Evolutionary conservation across 2,329 filamentous ascomycete species (phyloP).

Genomic region (Pestalotiopsis sp.): DNA sequence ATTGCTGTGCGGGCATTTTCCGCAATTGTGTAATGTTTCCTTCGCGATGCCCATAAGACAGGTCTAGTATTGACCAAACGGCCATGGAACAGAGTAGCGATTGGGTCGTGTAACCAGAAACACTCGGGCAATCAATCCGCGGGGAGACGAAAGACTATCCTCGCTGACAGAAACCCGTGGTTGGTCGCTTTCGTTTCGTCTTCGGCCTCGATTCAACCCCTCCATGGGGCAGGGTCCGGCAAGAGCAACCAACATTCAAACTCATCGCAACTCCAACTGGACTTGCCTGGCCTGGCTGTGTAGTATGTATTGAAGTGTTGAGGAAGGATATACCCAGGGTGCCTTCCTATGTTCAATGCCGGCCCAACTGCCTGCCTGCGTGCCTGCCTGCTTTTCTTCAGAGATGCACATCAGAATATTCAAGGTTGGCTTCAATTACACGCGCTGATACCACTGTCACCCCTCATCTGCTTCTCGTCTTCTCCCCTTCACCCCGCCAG

Average conservation of each 20-base stretch:
- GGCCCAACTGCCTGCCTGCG: too few species aligned
- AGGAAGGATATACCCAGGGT: too few species aligned
- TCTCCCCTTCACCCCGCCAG: background rate
- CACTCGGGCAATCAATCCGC: background rate
- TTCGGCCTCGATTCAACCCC: background rate
- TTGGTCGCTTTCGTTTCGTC: background rate
- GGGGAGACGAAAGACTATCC: background rate
- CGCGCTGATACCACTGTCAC: background rate
- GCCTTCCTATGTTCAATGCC: too few species aligned
- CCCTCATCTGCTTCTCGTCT: conserved; percentile 1
- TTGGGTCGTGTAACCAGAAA: conserved; percentile 4
- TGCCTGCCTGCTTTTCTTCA: too few species aligned
- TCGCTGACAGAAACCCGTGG: background rate
- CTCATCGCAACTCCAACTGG: too few species aligned
- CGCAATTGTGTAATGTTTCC: conserved; percentile 1
- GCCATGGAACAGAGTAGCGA: background rate
- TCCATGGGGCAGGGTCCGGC: background rate
- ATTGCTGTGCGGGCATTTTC: conserved; percentile 2
- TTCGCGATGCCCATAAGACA: background rate
- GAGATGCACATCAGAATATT: too few species aligned
- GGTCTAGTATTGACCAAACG: conserved; percentile 2
- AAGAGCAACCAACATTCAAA: background rate
- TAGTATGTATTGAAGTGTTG: too few species aligned
- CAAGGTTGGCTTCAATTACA: too few species aligned
- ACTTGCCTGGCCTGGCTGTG: too few species aligned